Conservation (phyloP, 2,329 filamentous ascomycete genomes). For the Ophiocordyceps camponoti-leonardi region DNA sequence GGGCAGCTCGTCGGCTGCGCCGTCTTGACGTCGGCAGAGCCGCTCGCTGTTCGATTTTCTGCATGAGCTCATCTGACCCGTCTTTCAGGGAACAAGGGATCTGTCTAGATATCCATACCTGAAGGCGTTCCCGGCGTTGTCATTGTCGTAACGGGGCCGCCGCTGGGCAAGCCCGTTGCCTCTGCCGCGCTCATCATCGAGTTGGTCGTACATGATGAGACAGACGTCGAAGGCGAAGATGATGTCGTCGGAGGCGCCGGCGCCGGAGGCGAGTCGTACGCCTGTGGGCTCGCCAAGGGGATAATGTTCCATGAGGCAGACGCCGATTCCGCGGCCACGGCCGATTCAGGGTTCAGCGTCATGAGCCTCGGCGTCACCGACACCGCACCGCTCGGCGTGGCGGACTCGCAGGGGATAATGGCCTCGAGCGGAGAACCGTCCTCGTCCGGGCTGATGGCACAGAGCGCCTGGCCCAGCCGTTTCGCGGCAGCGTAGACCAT, state of each 20-base stretch:
- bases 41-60: not conserved
- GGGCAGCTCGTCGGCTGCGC: not conserved
- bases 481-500: constrained; percentile 6
- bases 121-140: not conserved
- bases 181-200: not conserved
- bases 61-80: not conserved
- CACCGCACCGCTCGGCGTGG: not conserved
- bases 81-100: not conserved
- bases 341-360: constrained; percentile 1
- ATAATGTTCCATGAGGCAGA: not conserved
- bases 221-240: not conserved
- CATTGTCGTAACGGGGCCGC: not conserved
- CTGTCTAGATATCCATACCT: not conserved
- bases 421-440: constrained; percentile 3
- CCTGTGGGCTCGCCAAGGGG: not conserved
- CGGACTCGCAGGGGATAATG: constrained; percentile 6
- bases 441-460: constrained; percentile 4
- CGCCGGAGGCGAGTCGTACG: not conserved
- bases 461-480: constrained; percentile 6
- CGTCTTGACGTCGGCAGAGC: not conserved
- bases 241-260: not conserved
- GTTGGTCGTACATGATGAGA: not conserved
- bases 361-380: constrained; percentile 1
- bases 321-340: not conserved
- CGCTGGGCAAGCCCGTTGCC: not conserved